phyloP scores from a whole-genome alignment of 352 stramenopile species.

The Globisporangium ultimum region DNA sequence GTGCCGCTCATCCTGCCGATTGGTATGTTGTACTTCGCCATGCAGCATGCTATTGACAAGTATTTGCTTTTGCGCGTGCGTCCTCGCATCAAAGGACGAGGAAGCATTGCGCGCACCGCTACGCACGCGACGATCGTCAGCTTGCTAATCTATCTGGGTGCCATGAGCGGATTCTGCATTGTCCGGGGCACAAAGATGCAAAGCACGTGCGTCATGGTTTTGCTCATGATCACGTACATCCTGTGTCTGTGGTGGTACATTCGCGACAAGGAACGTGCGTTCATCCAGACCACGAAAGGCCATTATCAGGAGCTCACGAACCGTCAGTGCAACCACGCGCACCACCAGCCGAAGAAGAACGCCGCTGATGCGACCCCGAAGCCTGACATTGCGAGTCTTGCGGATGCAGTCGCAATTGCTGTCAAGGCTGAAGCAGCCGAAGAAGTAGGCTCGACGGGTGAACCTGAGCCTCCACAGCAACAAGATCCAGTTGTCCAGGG shows the following conservation, averaged over 20 bases:
- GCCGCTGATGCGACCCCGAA: background rate
- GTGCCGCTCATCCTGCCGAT: conserved; percentile 81
- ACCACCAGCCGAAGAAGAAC: conserved; percentile 19
- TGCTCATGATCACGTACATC: conserved; percentile 85
- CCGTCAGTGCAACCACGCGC: conserved; percentile 35
- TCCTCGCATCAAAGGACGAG: conserved; percentile 78
- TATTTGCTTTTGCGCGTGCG: conserved; percentile 79
- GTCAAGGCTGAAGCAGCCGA: background rate
- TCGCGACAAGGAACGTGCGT: conserved; percentile 78
- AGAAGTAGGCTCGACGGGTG: conserved; percentile 3
- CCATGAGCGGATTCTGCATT: conserved; percentile 85
- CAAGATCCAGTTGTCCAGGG: background rate
- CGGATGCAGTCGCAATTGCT: conserved; percentile 12
- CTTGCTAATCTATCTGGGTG: conserved; percentile 75
- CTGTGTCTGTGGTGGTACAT: conserved; percentile 80
- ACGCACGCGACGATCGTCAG: conserved; percentile 80
- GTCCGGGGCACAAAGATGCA: conserved; percentile 73
- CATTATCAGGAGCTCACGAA: conserved; percentile 33
- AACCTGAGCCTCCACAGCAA: conserved; percentile 9
- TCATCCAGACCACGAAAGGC: conserved; percentile 33
- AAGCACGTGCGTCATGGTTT: conserved; percentile 59
- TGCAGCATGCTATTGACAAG: conserved; percentile 85
- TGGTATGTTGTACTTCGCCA: conserved; percentile 78
- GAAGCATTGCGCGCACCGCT: conserved; percentile 75
- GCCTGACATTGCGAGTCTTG: conserved; percentile 1